These are phyloP conservation scores for Coprinopsis marcescibilis DNA, from an alignment of 768 basidiomycete genomes.

Conservation along the genomic window DNA sequence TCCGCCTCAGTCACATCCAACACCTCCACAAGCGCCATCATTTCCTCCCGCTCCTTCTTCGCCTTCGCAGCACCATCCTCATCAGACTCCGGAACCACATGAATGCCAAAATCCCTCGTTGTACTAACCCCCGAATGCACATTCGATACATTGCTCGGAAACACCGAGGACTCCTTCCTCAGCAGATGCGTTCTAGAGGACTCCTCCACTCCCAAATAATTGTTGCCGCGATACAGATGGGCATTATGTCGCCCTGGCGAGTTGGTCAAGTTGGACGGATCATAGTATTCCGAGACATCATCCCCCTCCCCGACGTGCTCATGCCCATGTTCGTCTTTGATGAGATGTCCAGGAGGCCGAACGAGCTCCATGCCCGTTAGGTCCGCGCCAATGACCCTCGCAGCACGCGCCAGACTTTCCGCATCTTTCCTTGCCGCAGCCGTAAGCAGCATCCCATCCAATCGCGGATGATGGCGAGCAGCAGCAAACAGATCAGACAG, in stretches of 20 bases:
- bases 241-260: not conserved
- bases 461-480: constrained; percentile 59
- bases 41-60: constrained; percentile 7
- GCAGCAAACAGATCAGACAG: constrained; percentile 71
- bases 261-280: not conserved
- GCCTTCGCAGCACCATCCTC: too few species aligned
- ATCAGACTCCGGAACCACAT: too few species aligned
- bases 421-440: constrained; percentile 56
- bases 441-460: constrained; percentile 68
- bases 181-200: constrained; percentile 6
- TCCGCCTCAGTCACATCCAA: constrained; percentile 71
- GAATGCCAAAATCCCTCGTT: not conserved
- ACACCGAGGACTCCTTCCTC: constrained; percentile 1
- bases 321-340: constrained; percentile 4
- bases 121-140: not conserved
- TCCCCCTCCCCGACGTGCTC: constrained; percentile 4
- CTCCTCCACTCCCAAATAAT: constrained; percentile 1
- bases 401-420: constrained; percentile 60
- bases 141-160: constrained; percentile 2
- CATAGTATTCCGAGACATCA: constrained; percentile 10
- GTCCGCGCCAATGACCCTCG: constrained; percentile 59
- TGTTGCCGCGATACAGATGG: not conserved
- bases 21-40: constrained; percentile 12
- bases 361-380: constrained; percentile 57
- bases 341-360: constrained; percentile 11